phyloP scores from a whole-genome alignment of 352 stramenopile species.

The Albugo candida region DNA sequence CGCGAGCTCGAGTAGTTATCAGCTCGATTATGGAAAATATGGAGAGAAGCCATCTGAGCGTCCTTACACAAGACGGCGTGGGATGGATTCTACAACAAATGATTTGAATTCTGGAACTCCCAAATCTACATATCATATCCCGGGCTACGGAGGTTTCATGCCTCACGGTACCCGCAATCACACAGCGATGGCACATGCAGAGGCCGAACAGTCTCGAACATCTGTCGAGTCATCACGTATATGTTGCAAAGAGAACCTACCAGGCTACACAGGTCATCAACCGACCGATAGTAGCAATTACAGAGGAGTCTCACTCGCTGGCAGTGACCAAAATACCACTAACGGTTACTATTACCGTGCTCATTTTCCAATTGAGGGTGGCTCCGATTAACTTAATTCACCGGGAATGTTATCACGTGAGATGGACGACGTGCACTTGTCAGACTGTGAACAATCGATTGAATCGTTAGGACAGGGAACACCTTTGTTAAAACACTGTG shows the following conservation, averaged over 20 bases:
- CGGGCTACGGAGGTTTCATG: conserved; percentile 58
- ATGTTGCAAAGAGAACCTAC: conserved; percentile 65
- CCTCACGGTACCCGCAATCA: conserved; percentile 33
- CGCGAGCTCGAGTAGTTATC: conserved; percentile 45
- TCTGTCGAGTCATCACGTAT: conserved; percentile 32
- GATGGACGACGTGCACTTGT: too few relatives aligned
- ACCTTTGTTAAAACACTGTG: too few relatives aligned
- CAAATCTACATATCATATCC: conserved; percentile 61
- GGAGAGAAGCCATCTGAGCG: conserved; percentile 33
- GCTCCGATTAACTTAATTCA: conserved; percentile 1
- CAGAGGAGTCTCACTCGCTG: conserved; percentile 40
- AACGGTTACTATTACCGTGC: conserved; percentile 37
- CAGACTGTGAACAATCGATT: too few relatives aligned
- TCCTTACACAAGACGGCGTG: conserved; percentile 48
- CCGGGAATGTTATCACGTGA: not conserved
- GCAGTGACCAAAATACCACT: conserved; percentile 31
- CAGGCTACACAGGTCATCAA: conserved; percentile 68
- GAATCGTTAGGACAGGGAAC: too few relatives aligned
- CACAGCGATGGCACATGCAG: conserved; percentile 28
- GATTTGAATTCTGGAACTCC: conserved; percentile 51
- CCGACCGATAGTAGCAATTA: conserved; percentile 62
- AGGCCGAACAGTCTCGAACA: conserved; percentile 18
- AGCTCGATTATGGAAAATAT: conserved; percentile 51
- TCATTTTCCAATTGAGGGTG: conserved; percentile 17
- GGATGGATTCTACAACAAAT: conserved; percentile 59